These are phyloP conservation scores for Hemileccinum impolitum DNA, from an alignment of 768 basidiomycete species.

Conservation along the genomic window DNA sequence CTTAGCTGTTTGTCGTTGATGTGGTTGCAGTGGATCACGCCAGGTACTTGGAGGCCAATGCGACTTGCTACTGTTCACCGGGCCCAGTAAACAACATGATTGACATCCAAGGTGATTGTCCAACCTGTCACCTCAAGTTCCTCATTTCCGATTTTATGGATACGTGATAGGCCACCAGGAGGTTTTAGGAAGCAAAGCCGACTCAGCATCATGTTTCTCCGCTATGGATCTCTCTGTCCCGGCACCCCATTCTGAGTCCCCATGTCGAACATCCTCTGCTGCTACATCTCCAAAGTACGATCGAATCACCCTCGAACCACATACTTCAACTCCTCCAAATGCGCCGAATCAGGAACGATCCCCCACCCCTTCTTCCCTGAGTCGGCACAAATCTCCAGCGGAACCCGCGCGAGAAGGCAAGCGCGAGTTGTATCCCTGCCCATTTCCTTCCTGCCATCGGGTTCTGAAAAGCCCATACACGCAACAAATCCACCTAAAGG, in stretches of 20 bases:
- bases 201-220: background rate
- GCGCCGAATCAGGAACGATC: background rate
- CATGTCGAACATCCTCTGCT: background rate
- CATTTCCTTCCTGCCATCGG: background rate
- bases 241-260: background rate
- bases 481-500: background rate
- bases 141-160: background rate
- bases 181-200: background rate
- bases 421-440: conserved; percentile 1
- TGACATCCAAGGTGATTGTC: background rate
- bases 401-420: background rate
- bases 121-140: background rate
- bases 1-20: background rate
- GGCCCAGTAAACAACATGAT: background rate
- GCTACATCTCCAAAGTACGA: background rate
- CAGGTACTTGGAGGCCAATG: background rate
- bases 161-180: background rate
- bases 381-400: background rate
- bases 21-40: background rate
- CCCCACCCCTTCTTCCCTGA: background rate
- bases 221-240: background rate
- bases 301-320: background rate
- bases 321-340: background rate
- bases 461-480: conserved; percentile 1
- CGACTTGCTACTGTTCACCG: background rate